phyloP scores from a whole-genome alignment of 2,329 filamentous ascomycete genomes.

The Alternaria burnsii region DNA sequence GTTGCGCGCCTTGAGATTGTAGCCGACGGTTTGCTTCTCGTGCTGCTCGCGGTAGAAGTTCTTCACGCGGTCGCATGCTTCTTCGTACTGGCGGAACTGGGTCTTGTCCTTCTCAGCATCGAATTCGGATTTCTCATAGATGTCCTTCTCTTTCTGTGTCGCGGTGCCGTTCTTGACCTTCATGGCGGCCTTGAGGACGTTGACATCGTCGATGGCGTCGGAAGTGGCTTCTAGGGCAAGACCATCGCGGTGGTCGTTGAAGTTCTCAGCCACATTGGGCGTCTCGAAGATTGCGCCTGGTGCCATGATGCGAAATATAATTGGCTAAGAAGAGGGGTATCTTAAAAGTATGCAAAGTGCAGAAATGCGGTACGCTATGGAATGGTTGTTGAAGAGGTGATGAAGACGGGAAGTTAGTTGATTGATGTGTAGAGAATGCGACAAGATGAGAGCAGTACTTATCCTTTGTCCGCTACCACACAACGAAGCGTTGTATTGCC shows the following conservation, averaged over 20 bases:
- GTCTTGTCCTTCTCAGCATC: slow-evolving; percentile 80
- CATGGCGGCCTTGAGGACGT: slow-evolving; percentile 65
- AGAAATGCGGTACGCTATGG: slow-evolving; percentile 2
- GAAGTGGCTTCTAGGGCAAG: slow-evolving; percentile 66
- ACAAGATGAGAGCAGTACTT: slow-evolving; percentile 31
- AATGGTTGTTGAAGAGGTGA: slow-evolving; percentile 4
- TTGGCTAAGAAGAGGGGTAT: slow-evolving; percentile 25
- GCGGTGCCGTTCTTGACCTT: slow-evolving; percentile 59
- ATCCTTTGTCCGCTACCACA: slow-evolving; percentile 24
- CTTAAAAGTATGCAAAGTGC: slow-evolving; percentile 14
- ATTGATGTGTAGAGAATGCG: background rate
- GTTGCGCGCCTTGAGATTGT: slow-evolving; percentile 83
- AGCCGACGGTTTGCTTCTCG: slow-evolving; percentile 78
- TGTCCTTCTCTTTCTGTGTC: slow-evolving; percentile 56
- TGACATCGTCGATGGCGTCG: slow-evolving; percentile 68
- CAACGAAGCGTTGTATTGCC: slow-evolving; percentile 15
- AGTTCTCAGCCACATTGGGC: slow-evolving; percentile 54
- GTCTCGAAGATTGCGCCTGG: slow-evolving; percentile 55
- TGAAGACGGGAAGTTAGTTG: slow-evolving; percentile 13
- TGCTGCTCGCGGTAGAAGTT: slow-evolving; percentile 81
- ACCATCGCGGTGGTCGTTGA: slow-evolving; percentile 63
- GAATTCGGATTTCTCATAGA: slow-evolving; percentile 70
- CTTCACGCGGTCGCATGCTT: slow-evolving; percentile 84
- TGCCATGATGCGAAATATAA: slow-evolving; percentile 51
- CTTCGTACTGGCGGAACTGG: slow-evolving; percentile 82